Evolutionary conservation across 768 basidiomycete species (phyloP).

Genomic region (Tricholoma flavovirens): DNA sequence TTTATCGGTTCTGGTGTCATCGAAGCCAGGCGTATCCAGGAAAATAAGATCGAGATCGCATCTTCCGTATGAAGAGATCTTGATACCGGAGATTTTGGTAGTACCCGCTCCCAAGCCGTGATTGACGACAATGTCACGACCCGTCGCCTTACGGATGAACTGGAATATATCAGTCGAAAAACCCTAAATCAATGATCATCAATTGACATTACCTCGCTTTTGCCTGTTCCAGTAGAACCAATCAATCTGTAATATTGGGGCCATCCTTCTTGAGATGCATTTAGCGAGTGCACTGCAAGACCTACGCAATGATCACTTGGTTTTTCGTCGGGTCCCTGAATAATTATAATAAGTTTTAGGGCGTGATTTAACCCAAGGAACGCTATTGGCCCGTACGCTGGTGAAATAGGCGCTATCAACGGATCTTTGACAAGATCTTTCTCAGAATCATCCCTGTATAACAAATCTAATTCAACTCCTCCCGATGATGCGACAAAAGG

Average conservation of each 20-base stretch:
- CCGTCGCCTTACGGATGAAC: constrained; percentile 32
- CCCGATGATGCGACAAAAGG: not conserved
- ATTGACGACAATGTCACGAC: constrained; percentile 22
- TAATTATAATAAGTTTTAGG: not conserved
- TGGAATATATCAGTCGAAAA: constrained; percentile 3
- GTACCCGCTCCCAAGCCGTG: constrained; percentile 30
- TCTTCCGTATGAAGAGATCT: constrained; percentile 9
- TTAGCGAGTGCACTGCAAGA: not conserved
- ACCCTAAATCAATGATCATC: not conserved
- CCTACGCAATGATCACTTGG: not conserved
- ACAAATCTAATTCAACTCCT: not conserved
- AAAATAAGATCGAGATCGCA: constrained; percentile 5
- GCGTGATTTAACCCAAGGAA: not conserved
- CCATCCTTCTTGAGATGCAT: not conserved
- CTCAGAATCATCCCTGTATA: not conserved
- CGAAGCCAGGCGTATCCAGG: constrained; percentile 19
- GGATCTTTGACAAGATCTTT: not conserved
- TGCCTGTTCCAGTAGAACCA: constrained; percentile 17
- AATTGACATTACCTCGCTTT: constrained; percentile 13
- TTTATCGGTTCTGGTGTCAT: constrained; percentile 13
- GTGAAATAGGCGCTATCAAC: not conserved
- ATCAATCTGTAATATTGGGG: constrained; percentile 10
- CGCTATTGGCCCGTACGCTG: not conserved
- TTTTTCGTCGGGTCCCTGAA: not conserved
- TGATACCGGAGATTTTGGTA: constrained; percentile 18